A percentile compares a stretch with the other conserved stretches of the same genome.
Conservation (phyloP, 129 eudicot genomes). For the Flaveria bidentis region DNA sequence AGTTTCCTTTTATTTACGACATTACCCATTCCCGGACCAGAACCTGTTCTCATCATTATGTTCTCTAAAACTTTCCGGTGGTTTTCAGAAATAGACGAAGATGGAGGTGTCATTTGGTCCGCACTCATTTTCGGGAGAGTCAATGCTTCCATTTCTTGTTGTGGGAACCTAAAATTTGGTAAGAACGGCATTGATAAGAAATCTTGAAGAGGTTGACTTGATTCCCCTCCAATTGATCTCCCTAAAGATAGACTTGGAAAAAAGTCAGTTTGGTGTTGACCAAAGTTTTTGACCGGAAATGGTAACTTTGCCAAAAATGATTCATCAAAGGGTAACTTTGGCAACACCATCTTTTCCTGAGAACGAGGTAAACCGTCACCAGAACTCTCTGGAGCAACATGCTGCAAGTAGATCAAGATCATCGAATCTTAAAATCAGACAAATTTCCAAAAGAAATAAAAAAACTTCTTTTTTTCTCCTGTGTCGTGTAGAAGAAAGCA, state of each 20-base stretch:
- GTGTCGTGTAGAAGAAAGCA: conserved; percentile 28
- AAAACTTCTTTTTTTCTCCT: not conserved
- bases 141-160: conserved; percentile 53
- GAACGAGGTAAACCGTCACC: conserved; percentile 42
- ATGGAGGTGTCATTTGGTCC: conserved; percentile 53
- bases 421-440: conserved; percentile 2
- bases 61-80: conserved; percentile 88
- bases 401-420: conserved; percentile 56
- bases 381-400: conserved; percentile 41
- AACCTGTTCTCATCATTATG: conserved; percentile 71
- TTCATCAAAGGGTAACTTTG: conserved; percentile 69
- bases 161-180: conserved; percentile 66
- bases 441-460: conserved; percentile 14
- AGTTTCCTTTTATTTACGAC: conserved; percentile 42
- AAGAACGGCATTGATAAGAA: conserved; percentile 53
- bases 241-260: conserved; percentile 70
- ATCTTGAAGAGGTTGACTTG: conserved; percentile 33
- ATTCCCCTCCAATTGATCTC: conserved; percentile 46
- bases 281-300: conserved; percentile 45
- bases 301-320: conserved; percentile 55
- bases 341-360: conserved; percentile 55
- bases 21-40: conserved; percentile 60
- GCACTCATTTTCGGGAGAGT: conserved; percentile 50
- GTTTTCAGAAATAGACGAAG: conserved; percentile 72
- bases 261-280: conserved; percentile 51